Conservation (phyloP, 1,284 basidiomycete genomes). For the Sphagnurus paluster region DNA sequence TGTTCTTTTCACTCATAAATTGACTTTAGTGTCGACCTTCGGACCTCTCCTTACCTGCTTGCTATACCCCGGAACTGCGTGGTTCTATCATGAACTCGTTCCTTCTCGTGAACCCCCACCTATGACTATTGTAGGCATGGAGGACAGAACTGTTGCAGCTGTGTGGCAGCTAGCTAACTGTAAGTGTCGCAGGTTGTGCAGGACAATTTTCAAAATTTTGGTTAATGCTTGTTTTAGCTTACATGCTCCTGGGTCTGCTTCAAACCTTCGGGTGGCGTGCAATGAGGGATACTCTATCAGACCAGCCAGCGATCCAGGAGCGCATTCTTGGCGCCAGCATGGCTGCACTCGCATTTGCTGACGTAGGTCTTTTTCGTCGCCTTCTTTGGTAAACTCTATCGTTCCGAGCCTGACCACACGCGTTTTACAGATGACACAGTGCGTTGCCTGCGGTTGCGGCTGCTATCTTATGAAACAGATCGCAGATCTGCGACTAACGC, state of each 20-base stretch:
- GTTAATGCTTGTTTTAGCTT: constrained; percentile 47
- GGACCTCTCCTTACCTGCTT: constrained; percentile 59
- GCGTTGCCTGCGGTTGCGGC: constrained; percentile 26
- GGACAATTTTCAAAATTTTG: not conserved
- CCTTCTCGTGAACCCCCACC: constrained; percentile 42
- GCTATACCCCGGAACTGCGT: constrained; percentile 61
- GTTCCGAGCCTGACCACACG: not conserved
- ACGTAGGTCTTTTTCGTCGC: constrained; percentile 48
- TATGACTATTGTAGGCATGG: constrained; percentile 32
- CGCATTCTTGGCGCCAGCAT: constrained; percentile 66
- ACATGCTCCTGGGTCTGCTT: constrained; percentile 65
- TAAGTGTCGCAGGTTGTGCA: constrained; percentile 29
- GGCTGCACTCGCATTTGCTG: constrained; percentile 67
- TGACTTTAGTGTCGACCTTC: constrained; percentile 59
- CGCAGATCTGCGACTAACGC: not conserved
- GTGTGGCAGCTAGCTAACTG: constrained; percentile 76
- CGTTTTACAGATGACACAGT: constrained; percentile 47
- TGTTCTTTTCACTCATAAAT: not conserved
- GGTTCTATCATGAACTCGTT: constrained; percentile 73
- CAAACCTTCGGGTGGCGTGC: constrained; percentile 73
- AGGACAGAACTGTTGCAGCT: constrained; percentile 61
- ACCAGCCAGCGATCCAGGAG: constrained; percentile 66
- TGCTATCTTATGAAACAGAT: not conserved
- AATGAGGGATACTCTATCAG: constrained; percentile 58
- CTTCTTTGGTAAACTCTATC: not conserved